Evolutionary conservation across 176 grass and related monocot genomes (phyloP).

Genomic region (Aechmea fasciata): DNA sequence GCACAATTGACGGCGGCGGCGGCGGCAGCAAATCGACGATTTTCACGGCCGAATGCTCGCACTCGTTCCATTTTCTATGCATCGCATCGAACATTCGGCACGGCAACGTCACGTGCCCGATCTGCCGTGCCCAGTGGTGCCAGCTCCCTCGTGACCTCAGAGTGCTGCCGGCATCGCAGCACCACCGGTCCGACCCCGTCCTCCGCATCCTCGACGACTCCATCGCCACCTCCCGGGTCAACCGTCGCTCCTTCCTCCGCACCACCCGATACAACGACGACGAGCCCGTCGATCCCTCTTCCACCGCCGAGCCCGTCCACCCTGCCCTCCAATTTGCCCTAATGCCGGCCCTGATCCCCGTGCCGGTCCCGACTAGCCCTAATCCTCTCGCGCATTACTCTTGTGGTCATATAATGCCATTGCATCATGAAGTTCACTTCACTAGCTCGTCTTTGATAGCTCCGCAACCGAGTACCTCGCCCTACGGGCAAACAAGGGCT

Average conservation of each 20-base stretch:
- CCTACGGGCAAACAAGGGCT: constrained; percentile 36
- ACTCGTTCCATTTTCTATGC: constrained; percentile 81
- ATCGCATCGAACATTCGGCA: constrained; percentile 88
- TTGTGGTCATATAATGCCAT: constrained; percentile 31
- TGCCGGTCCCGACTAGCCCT: not conserved
- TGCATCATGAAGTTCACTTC: constrained; percentile 38
- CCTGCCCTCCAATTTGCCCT: constrained; percentile 56
- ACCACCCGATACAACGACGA: constrained; percentile 77
- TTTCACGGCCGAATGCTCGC: constrained; percentile 73
- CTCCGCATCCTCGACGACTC: constrained; percentile 91
- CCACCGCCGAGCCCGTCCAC: constrained; percentile 26
- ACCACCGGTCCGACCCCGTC: constrained; percentile 52
- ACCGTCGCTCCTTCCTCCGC: constrained; percentile 62
- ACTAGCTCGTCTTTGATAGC: constrained; percentile 33
- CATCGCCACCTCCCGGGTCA: constrained; percentile 80
- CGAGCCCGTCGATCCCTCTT: constrained; percentile 61
- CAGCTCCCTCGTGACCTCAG: constrained; percentile 57
- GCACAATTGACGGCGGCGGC: not conserved
- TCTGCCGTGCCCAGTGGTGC: constrained; percentile 88
- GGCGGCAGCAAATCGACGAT: constrained; percentile 7
- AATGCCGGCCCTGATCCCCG: constrained; percentile 44
- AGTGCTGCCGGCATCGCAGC: not conserved
- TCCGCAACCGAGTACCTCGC: constrained; percentile 22
- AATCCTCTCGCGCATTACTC: constrained; percentile 21
- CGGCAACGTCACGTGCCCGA: constrained; percentile 73